phyloP scores from a whole-genome alignment of 106 monocot genomes.

The Allium fistulosum region DNA sequence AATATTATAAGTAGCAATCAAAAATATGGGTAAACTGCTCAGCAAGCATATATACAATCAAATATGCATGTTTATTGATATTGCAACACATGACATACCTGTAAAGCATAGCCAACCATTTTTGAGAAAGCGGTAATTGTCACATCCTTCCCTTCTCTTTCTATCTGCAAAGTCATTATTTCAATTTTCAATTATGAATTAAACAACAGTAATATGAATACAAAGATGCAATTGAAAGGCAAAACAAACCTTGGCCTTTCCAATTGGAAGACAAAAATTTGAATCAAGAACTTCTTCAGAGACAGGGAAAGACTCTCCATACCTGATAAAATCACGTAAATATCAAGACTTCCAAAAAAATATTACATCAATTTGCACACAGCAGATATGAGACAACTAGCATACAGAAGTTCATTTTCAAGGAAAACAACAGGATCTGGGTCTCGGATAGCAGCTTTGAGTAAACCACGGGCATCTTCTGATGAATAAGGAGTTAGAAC shows the following conservation, averaged over 20 bases:
- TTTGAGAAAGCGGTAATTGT: slow-evolving; percentile 86
- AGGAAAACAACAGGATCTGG: slow-evolving; percentile 94
- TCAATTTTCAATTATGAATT: slow-evolving; percentile 1
- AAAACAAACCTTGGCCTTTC: slow-evolving; percentile 72
- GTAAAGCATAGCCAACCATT: slow-evolving; percentile 85
- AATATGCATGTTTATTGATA: neutral
- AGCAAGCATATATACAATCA: no score
- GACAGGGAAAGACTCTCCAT: slow-evolving; percentile 82
- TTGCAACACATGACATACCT: slow-evolving; percentile 31
- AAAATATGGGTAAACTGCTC: no score
- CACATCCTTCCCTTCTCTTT: slow-evolving; percentile 77
- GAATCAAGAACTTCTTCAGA: slow-evolving; percentile 88
- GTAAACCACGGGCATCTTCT: slow-evolving; percentile 89
- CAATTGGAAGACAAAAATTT: slow-evolving; percentile 84
- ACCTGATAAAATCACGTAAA: slow-evolving; percentile 33
- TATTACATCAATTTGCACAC: no score
- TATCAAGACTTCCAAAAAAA: no score
- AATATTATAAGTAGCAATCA: no score
- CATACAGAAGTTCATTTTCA: slow-evolving; percentile 86
- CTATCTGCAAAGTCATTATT: slow-evolving; percentile 44
- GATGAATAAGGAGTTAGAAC: slow-evolving; percentile 73
- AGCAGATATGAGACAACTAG: neutral
- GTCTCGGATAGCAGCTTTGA: slow-evolving; percentile 90
- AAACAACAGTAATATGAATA: neutral
- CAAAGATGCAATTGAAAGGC: neutral